Conservation (phyloP, 2,329 filamentous ascomycete species). For the Cladosporium cucumerinum region DNA sequence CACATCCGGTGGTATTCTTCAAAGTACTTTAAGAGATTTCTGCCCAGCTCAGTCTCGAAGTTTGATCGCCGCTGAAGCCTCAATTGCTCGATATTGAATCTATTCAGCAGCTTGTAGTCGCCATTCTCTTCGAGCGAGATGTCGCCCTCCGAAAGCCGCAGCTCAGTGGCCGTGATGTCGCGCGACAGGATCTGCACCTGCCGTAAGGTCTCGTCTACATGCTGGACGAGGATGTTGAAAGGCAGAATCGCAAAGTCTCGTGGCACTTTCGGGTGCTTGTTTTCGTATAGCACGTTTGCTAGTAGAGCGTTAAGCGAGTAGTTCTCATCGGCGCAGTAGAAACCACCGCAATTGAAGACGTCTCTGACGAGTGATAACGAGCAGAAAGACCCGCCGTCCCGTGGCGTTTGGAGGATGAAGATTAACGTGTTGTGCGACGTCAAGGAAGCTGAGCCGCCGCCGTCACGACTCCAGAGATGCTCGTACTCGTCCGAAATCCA, state of each 20-base stretch:
- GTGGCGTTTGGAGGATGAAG: slow-evolving; percentile 35
- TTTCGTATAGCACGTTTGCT: slow-evolving; percentile 29
- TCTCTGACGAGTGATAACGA: slow-evolving; percentile 35
- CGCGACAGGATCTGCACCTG: slow-evolving; percentile 31
- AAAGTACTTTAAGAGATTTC: slow-evolving; percentile 33
- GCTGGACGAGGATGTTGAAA: slow-evolving; percentile 30
- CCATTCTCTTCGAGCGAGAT: slow-evolving; percentile 34
- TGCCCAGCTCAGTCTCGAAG: slow-evolving; percentile 34
- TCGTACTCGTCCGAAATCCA: slow-evolving; percentile 35
- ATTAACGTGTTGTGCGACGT: slow-evolving; percentile 32
- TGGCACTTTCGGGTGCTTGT: slow-evolving; percentile 34
- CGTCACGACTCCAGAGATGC: slow-evolving; percentile 35
- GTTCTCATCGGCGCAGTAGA: slow-evolving; percentile 30
- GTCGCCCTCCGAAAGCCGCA: slow-evolving; percentile 33
- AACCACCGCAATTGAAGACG: slow-evolving; percentile 30
- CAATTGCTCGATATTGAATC: slow-evolving; percentile 34
- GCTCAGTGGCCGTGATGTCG: slow-evolving; percentile 32
- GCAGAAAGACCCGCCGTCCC: slow-evolving; percentile 34
- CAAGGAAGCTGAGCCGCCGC: slow-evolving; percentile 32
- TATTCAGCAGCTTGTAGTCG: slow-evolving; percentile 35
- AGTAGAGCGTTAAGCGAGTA: slow-evolving; percentile 31
- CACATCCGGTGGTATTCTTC: slow-evolving; percentile 33
- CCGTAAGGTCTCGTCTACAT: slow-evolving; percentile 32
- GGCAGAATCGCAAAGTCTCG: slow-evolving; percentile 35
- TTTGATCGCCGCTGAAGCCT: slow-evolving; percentile 32